Conservation (phyloP, 257 asterid genomes). For the Coffea canephora region DNA sequence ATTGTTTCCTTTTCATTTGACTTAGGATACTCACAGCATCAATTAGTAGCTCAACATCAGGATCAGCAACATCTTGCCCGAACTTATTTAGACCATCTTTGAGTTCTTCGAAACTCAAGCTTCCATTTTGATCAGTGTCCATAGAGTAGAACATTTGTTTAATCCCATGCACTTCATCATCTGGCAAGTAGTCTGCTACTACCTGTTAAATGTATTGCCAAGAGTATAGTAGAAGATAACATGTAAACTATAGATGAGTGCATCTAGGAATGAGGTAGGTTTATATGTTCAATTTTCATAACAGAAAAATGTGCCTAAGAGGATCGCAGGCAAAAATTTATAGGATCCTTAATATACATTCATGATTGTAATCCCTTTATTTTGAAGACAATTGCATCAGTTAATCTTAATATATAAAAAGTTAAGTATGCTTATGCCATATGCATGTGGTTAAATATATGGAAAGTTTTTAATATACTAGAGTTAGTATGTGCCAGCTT, state of each 20-base stretch:
- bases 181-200: conserved; percentile 77
- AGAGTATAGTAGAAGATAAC: too few relatives aligned
- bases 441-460: background rate
- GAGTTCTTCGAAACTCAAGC: conserved; percentile 62
- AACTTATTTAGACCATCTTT: conserved; percentile 61
- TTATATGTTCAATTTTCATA: too few relatives aligned
- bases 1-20: background rate
- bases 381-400: too few relatives aligned
- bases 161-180: conserved; percentile 56
- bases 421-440: too few relatives aligned
- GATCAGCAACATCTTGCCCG: conserved; percentile 61
- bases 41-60: conserved; percentile 59
- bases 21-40: conserved; percentile 55
- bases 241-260: too few relatives aligned
- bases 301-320: too few relatives aligned
- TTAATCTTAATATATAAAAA: too few relatives aligned
- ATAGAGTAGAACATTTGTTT: conserved; percentile 62
- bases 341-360: too few relatives aligned
- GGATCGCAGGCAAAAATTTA: too few relatives aligned
- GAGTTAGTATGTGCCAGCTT: conserved; percentile 17
- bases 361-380: too few relatives aligned
- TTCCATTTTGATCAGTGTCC: conserved; percentile 87
- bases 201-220: conserved; percentile 33
- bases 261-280: too few relatives aligned
- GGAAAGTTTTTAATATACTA: background rate